Conservation (phyloP, 768 basidiomycete genomes). For the Sporobolomyces pararoseus region DNA sequence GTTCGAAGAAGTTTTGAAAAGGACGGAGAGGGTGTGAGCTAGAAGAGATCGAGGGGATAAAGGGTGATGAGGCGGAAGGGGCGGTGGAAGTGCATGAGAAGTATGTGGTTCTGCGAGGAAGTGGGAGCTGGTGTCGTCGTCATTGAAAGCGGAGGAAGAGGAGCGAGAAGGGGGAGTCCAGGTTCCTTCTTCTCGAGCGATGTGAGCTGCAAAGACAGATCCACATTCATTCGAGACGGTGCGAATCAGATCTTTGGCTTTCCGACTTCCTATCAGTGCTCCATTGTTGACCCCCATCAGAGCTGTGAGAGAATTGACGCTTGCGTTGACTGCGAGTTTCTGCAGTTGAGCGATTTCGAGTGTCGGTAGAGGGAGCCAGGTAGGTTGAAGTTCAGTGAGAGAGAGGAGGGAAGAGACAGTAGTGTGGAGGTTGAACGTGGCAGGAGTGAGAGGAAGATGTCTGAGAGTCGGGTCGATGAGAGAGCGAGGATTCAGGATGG, state of each 20-base stretch:
- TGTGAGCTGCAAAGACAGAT: conserved; percentile 55
- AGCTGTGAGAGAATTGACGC: conserved; percentile 81
- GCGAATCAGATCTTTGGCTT: conserved; percentile 54
- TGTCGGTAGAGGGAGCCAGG: conserved; percentile 64
- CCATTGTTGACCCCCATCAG: conserved; percentile 77
- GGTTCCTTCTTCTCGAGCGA: conserved; percentile 40
- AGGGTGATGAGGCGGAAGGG: conserved; percentile 50
- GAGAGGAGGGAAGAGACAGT: conserved; percentile 65
- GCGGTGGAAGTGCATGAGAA: conserved; percentile 51
- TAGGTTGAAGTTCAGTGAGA: conserved; percentile 58
- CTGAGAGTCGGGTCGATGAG: conserved; percentile 32
- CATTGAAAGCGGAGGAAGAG: neutral
- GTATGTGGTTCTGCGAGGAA: too few species aligned
- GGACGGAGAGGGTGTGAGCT: conserved; percentile 61
- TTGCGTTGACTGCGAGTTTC: conserved; percentile 74
- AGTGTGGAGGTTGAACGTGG: conserved; percentile 56
- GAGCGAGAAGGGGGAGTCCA: conserved; percentile 23
- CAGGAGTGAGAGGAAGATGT: conserved; percentile 34
- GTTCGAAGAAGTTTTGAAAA: conserved; percentile 61
- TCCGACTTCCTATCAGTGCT: conserved; percentile 57
- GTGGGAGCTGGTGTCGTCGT: conserved; percentile 52
- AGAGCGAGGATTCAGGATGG: conserved; percentile 42
- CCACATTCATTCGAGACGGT: conserved; percentile 71
- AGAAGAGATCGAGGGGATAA: conserved; percentile 56
- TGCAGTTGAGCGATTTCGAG: conserved; percentile 68